phyloP scores from a whole-genome alignment of 1,139 yeast genomes.

The Blastobotrys apis region DNA sequence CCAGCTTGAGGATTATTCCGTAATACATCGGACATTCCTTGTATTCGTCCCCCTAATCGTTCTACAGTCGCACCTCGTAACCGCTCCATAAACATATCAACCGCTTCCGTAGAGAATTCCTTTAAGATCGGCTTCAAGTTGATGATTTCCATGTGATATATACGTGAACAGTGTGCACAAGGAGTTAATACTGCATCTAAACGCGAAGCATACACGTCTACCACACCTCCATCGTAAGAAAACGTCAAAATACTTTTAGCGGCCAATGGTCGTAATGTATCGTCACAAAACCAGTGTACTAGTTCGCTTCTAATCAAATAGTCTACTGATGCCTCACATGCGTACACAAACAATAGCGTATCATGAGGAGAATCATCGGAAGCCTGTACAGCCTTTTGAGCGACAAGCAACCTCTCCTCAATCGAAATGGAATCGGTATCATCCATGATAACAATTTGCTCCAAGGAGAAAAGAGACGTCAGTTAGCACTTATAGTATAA shows the following conservation, averaged over 20 bases:
- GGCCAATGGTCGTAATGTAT: conserved; percentile 1
- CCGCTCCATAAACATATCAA: conserved; percentile 8
- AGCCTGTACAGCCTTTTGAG: conserved; percentile 6
- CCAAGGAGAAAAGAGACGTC: too few species aligned
- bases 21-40: conserved; percentile 1
- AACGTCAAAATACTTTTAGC: conserved; percentile 9
- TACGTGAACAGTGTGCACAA: conserved; percentile 13
- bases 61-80: conserved; percentile 1
- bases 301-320: conserved; percentile 3
- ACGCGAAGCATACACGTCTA: conserved; percentile 3
- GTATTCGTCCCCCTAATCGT: conserved; percentile 3
- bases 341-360: neutral
- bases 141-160: conserved; percentile 11
- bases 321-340: conserved; percentile 6
- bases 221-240: conserved; percentile 8
- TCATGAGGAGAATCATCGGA: conserved; percentile 10
- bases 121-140: conserved; percentile 2
- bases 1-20: conserved; percentile 2
- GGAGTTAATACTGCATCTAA: conserved; percentile 6
- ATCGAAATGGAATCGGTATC: neutral
- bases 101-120: neutral
- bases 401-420: conserved; percentile 4
- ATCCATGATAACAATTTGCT: too few species aligned
- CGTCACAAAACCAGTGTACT: conserved; percentile 17
- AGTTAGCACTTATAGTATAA: too few species aligned